Conservation (phyloP, 305 asterid genomes). For the Coffea humblotiana region DNA sequence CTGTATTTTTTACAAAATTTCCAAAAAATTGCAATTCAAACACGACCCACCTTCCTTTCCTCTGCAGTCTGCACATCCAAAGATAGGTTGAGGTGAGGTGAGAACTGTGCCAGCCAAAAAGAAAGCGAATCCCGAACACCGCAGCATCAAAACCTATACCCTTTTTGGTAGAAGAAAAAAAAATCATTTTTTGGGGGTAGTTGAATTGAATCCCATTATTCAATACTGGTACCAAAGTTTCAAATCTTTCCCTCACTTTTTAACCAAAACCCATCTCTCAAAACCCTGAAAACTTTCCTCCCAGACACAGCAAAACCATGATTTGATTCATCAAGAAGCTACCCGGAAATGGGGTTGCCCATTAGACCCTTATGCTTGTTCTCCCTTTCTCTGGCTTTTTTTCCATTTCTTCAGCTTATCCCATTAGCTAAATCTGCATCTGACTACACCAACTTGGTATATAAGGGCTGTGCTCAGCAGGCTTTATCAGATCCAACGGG, state of each 20-base stretch:
- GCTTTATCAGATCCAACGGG: conserved; percentile 82
- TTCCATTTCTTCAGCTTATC: conserved; percentile 38
- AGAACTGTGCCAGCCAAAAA: conserved; percentile 19
- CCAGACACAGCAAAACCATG: conserved; percentile 26
- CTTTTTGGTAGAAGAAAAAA: conserved; percentile 22
- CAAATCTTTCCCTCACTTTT: conserved; percentile 32
- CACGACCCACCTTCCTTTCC: conserved; percentile 9
- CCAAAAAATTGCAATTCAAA: no score
- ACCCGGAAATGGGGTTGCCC: conserved; percentile 50
- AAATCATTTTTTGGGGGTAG: background rate
- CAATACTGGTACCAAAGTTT: conserved; percentile 16
- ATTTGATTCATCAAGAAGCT: conserved; percentile 43
- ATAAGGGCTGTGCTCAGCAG: conserved; percentile 90
- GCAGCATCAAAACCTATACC: conserved; percentile 38
- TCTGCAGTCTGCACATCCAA: conserved; percentile 25
- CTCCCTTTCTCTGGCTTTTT: conserved; percentile 32
- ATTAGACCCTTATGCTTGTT: conserved; percentile 38
- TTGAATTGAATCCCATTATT: conserved; percentile 21
- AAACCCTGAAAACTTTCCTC: conserved; percentile 27
- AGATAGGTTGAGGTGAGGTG: conserved; percentile 24
- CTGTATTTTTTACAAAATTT: no score
- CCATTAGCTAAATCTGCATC: conserved; percentile 53
- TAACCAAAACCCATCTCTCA: conserved; percentile 29
- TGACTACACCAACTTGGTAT: conserved; percentile 60
- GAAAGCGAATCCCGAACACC: conserved; percentile 38